These are phyloP conservation scores for Aspergillus neoniger DNA, from an alignment of 2,329 filamentous ascomycete genomes.

Conservation along the genomic window DNA sequence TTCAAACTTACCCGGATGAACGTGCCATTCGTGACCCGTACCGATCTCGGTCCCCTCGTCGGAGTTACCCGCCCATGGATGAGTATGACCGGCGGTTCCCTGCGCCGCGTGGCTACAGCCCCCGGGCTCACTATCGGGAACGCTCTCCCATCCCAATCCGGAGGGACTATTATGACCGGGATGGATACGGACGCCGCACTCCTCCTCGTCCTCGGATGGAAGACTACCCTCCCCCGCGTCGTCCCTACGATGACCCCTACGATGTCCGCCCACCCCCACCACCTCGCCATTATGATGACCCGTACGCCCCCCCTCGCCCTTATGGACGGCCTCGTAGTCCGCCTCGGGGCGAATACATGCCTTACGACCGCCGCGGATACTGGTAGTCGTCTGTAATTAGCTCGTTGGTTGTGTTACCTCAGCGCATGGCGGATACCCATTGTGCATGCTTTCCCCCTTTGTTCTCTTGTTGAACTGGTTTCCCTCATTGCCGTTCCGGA, in stretches of 20 bases:
- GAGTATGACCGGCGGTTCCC: conserved; percentile 84
- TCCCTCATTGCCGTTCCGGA: conserved; percentile 6
- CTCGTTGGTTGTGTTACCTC: conserved; percentile 18
- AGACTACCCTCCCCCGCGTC: conserved; percentile 67
- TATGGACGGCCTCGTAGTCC: conserved; percentile 53
- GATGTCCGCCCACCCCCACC: conserved; percentile 54
- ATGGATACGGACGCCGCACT: conserved; percentile 73
- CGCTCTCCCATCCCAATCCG: conserved; percentile 70
- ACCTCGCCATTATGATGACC: conserved; percentile 57
- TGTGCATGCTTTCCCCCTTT: conserved; percentile 15
- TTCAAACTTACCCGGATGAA: conserved; percentile 66
- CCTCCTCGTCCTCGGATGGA: conserved; percentile 76
- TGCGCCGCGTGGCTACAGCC: conserved; percentile 78
- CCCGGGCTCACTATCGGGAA: conserved; percentile 82
- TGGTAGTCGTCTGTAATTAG: conserved; percentile 39
- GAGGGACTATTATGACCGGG: conserved; percentile 85
- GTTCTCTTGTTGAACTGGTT: conserved; percentile 6
- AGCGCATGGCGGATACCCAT: conserved; percentile 29
- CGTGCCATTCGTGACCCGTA: conserved; percentile 68
- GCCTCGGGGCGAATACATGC: conserved; percentile 43
- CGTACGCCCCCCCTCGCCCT: conserved; percentile 58
- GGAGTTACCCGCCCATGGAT: conserved; percentile 67
- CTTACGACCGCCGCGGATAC: conserved; percentile 48
- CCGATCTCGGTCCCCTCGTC: conserved; percentile 79
- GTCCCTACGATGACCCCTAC: conserved; percentile 64